These are phyloP conservation scores for Eucalyptus coolabah DNA, from an alignment of 345 rosid genomes.

Conservation along the genomic window DNA sequence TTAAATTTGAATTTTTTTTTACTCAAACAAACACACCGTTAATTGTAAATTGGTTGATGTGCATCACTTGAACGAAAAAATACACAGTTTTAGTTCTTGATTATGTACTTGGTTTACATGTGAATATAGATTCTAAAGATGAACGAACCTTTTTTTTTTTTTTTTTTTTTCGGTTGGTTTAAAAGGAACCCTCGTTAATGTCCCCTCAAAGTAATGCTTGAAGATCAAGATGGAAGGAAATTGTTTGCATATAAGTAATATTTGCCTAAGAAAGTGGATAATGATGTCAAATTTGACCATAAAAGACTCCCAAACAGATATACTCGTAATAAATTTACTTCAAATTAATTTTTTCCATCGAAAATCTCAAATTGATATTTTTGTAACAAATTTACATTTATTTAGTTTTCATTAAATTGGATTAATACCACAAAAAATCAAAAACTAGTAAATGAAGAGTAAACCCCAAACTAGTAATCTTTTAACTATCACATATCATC, in stretches of 20 bases:
- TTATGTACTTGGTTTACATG: not conserved
- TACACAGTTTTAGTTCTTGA: not conserved
- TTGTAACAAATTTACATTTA: rapidly evolving
- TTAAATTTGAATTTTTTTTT: too few relatives aligned
- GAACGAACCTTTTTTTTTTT: not conserved
- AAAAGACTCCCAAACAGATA: rapidly evolving
- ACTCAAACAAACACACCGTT: too few relatives aligned
- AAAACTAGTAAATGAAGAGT: too few relatives aligned
- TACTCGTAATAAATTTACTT: rapidly evolving
- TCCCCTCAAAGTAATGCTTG: rapidly evolving
- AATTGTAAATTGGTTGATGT: not conserved
- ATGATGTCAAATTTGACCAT: too few relatives aligned
- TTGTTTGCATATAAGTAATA: too few relatives aligned
- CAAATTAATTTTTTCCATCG: rapidly evolving
- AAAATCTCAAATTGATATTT: too few relatives aligned
- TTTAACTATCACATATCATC: rapidly evolving
- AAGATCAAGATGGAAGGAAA: not conserved
- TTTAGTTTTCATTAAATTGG: rapidly evolving
- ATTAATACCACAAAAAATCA: too few relatives aligned
- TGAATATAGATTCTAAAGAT: not conserved
- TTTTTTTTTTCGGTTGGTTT: too few relatives aligned
- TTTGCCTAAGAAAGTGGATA: too few relatives aligned
- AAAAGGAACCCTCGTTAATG: not conserved
- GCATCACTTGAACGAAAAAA: not conserved
- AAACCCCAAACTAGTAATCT: too few relatives aligned